A percentile compares a stretch with the other conserved stretches of the same genome.
Evolutionary conservation across 2,329 filamentous ascomycete species (phyloP).

Genomic region (Fusarium lateritium): DNA sequence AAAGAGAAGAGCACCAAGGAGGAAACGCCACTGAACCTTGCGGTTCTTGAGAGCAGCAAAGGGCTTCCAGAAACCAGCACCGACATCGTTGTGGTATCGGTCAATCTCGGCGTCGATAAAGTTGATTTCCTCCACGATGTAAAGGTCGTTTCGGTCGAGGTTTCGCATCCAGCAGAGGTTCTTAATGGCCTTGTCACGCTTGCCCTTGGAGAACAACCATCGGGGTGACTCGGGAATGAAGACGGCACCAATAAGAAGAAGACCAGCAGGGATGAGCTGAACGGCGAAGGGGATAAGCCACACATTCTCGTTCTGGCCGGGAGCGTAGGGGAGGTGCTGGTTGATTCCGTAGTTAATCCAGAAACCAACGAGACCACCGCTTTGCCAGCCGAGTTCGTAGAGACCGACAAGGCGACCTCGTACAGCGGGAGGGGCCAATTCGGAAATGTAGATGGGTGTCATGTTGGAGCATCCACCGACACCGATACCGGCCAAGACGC

Average conservation of each 20-base stretch:
- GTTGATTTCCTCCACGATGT: conserved; percentile 81
- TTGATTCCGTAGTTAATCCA: conserved; percentile 77
- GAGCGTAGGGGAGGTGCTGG: conserved; percentile 61
- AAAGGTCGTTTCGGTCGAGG: conserved; percentile 68
- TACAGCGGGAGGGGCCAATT: conserved; percentile 73
- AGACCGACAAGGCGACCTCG: conserved; percentile 76
- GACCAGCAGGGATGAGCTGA: conserved; percentile 76
- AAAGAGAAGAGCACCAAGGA: conserved; percentile 81
- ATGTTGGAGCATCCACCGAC: conserved; percentile 75
- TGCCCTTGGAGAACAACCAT: conserved; percentile 76
- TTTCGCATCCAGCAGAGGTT: conserved; percentile 77
- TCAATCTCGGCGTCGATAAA: conserved; percentile 80
- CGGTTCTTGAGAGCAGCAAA: conserved; percentile 71
- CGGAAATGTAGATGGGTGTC: conserved; percentile 74
- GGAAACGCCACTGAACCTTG: conserved; percentile 78
- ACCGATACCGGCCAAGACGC: conserved; percentile 74
- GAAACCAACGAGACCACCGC: conserved; percentile 74
- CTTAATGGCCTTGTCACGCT: conserved; percentile 70
- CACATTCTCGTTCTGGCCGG: conserved; percentile 58
- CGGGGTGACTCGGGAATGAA: conserved; percentile 77
- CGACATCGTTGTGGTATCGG: conserved; percentile 72
- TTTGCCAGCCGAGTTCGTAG: conserved; percentile 77
- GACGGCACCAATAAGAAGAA: conserved; percentile 71
- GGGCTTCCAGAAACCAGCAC: conserved; percentile 81
- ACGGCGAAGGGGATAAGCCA: conserved; percentile 77